A percentile compares a stretch with the other conserved stretches of the same genome.
These are phyloP conservation scores for Eutypella sp. DNA, from an alignment of 2,329 filamentous ascomycete genomes.

Conservation along the genomic window DNA sequence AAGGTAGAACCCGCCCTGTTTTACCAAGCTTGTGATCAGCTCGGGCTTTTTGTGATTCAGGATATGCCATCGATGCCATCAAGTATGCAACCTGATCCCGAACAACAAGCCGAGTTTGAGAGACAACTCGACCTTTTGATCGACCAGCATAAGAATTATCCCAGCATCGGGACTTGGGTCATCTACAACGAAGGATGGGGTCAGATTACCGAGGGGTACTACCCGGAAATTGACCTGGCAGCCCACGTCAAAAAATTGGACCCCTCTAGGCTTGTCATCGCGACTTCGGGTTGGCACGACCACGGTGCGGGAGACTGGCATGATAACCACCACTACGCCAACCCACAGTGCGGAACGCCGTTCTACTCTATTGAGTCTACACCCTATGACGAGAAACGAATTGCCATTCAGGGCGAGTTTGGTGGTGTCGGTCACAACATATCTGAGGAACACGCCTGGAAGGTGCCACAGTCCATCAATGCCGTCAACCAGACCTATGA, in stretches of 20 bases:
- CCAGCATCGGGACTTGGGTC: slow-evolving; percentile 61
- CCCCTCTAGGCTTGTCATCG: slow-evolving; percentile 58
- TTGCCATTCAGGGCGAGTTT: slow-evolving; percentile 68
- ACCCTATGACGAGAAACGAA: slow-evolving; percentile 54
- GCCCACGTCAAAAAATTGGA: slow-evolving; percentile 52
- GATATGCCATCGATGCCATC: slow-evolving; percentile 61
- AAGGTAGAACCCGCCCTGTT: slow-evolving; percentile 64
- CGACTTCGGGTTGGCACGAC: slow-evolving; percentile 62
- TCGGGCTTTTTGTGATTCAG: slow-evolving; percentile 64
- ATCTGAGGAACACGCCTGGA: slow-evolving; percentile 61
- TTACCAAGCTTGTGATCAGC: slow-evolving; percentile 61
- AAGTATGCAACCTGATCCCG: slow-evolving; percentile 33
- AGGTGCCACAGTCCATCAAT: slow-evolving; percentile 52
- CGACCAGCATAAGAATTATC: slow-evolving; percentile 58
- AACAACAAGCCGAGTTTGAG: slow-evolving; percentile 48
- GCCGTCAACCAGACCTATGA: slow-evolving; percentile 65
- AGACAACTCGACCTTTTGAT: slow-evolving; percentile 57
- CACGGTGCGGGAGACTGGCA: slow-evolving; percentile 62
- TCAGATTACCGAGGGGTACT: slow-evolving; percentile 43
- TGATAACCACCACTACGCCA: slow-evolving; percentile 70
- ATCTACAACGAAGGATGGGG: slow-evolving; percentile 73
- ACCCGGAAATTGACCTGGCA: slow-evolving; percentile 54
- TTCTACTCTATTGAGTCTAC: slow-evolving; percentile 56
- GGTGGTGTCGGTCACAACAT: slow-evolving; percentile 64
- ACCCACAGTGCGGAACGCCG: slow-evolving; percentile 65